A percentile compares a stretch with the other conserved stretches of the same genome.
These are phyloP conservation scores for Lophiotrema nucula DNA, from an alignment of 495 filamentous ascomycete species.

Conservation along the genomic window DNA sequence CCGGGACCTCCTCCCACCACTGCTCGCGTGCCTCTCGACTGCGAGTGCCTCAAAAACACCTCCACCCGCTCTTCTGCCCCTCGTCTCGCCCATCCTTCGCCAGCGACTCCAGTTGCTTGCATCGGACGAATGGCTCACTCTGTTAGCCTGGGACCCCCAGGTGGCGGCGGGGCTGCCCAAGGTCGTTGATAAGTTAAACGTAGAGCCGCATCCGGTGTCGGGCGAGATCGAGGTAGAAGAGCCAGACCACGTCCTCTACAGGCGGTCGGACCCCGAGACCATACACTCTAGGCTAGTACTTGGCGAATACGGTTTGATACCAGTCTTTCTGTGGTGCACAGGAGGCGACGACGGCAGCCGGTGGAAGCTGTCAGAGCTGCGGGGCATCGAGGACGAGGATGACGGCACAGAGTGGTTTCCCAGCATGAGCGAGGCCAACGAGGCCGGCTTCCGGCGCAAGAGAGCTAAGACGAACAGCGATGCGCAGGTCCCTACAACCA, in stretches of 20 bases:
- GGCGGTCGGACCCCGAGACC: conserved; percentile 80
- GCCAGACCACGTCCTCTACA: conserved; percentile 62
- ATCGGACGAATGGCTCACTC: conserved; percentile 77
- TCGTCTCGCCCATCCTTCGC: conserved; percentile 86
- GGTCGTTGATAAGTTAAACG: conserved; percentile 62
- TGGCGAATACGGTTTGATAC: conserved; percentile 44
- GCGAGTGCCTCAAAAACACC: conserved; percentile 77
- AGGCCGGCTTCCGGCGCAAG: conserved; percentile 39
- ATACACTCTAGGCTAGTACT: conserved; percentile 65
- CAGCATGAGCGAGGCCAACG: conserved; percentile 55
- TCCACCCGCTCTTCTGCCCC: conserved; percentile 71
- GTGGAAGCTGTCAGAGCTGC: conserved; percentile 83
- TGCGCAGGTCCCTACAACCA: conserved; percentile 16
- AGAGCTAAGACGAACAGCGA: conserved; percentile 17
- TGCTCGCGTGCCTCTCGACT: conserved; percentile 83
- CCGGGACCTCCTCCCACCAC: conserved; percentile 63
- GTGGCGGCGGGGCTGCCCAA: conserved; percentile 66
- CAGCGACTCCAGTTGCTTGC: conserved; percentile 81
- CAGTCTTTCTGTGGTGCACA: conserved; percentile 66
- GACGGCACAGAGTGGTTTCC: conserved; percentile 49
- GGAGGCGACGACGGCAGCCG: conserved; percentile 64
- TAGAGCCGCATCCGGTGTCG: conserved; percentile 88
- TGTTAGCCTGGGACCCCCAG: conserved; percentile 79
- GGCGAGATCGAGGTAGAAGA: conserved; percentile 83
- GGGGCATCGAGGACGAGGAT: conserved; percentile 53